Evolutionary conservation across 768 basidiomycete genomes (phyloP).

Genomic region (Boletus fagicola): DNA sequence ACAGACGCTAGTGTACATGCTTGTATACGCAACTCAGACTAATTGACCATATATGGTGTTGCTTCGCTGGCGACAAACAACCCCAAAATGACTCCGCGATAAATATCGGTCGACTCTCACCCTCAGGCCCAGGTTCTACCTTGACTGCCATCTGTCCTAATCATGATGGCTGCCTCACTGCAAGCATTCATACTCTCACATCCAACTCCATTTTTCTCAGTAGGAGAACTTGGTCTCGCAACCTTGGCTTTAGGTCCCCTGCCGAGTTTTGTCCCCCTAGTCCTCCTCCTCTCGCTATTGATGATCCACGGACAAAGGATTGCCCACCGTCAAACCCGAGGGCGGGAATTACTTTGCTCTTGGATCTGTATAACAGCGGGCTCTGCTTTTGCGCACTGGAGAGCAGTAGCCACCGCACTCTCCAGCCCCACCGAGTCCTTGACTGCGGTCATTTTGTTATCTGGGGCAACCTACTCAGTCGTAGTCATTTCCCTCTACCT

Average conservation of each 20-base stretch:
- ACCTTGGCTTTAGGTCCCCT: conserved; percentile 28
- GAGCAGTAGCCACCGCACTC: conserved; percentile 51
- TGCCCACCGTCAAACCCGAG: conserved; percentile 27
- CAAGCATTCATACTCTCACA: conserved; percentile 28
- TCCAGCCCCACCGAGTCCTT: conserved; percentile 52
- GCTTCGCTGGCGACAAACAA: conserved; percentile 22
- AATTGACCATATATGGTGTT: conserved; percentile 4
- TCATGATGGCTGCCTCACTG: conserved; percentile 26
- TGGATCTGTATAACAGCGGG: conserved; percentile 40
- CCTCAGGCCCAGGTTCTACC: not conserved
- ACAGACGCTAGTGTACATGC: not conserved
- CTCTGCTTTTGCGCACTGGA: conserved; percentile 40
- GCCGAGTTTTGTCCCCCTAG: conserved; percentile 36
- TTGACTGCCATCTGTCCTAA: conserved; percentile 9
- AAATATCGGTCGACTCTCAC: conserved; percentile 9
- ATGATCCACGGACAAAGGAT: conserved; percentile 35
- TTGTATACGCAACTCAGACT: not conserved
- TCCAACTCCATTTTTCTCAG: conserved; percentile 25
- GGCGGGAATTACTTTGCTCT: conserved; percentile 33
- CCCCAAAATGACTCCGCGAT: conserved; percentile 14
- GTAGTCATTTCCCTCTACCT: conserved; percentile 41
- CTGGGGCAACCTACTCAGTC: conserved; percentile 43
- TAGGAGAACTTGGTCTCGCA: conserved; percentile 23
- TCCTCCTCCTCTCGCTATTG: conserved; percentile 26
- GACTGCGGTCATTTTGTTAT: conserved; percentile 42